Evolutionary conservation across 352 stramenopile species (phyloP), one percentile per base, ranked within the genome.

Genomic region (Pythium periplocum): DNA sequence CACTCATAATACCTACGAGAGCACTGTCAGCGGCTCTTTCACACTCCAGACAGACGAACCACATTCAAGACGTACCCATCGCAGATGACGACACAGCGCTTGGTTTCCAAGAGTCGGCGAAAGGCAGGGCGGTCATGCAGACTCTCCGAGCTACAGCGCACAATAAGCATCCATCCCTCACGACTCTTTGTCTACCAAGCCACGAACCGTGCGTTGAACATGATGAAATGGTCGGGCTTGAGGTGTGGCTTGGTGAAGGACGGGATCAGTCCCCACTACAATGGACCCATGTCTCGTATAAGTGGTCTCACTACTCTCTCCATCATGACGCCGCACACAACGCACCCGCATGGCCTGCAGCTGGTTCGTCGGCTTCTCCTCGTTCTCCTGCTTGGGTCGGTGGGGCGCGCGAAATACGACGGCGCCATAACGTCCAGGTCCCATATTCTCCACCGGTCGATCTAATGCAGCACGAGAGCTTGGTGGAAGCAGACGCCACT

Each of bases 1-100:
- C 89, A 97, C 55, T 97, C 89, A 57, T 95, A 97, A 59, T 96
- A 96, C 6, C 75, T 86, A 31, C 6, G 26, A 33, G 37, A 61
- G 2, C 5, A 47, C 7, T 47, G 17, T 26, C 17, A 26, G 17
- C 17, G 17, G 17, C 42, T 30, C 42, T 47, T 47, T 47, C 42
- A 47, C 8, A 30, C 42, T 30, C n/a, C 42, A 2, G 48, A 26
- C 42, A 2, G 48, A 26, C 41, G 9, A 43, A 45, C 9, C 30
- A 53, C 17, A 26, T 26, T 55, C n/a, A 31, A 45, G 12, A 3
- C 45, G 41, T 35, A 87, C 68, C 89, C 89, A 55, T 96, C 82
- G 55, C 84, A 87, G 0, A 93, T 51, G 39, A 96, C 78, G 35
- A 96, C 74, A 51, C 87, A 96, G 61, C 86, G 78, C 33, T 78